Conservation (phyloP, 805 yeast genomes). For the Cyberlindnera mrakii region DNA sequence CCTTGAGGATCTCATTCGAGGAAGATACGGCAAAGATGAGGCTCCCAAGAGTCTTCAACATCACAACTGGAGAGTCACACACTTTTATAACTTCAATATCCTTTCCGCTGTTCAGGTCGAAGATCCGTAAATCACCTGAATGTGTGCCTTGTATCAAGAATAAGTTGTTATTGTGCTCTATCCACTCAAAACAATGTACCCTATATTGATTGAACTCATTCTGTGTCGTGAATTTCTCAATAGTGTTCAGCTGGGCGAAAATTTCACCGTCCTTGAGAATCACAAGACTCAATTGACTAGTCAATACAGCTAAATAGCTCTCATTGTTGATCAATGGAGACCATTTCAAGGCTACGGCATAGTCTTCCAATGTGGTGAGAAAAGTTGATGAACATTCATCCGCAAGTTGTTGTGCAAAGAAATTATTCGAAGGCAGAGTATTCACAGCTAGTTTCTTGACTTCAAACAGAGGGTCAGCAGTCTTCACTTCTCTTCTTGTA, state of each 20-base stretch:
- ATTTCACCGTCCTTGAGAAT: constrained; percentile 12
- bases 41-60: constrained; percentile 4
- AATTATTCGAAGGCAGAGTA: constrained; percentile 6
- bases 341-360: constrained; percentile 12
- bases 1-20: constrained; percentile 14
- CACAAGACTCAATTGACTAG: constrained; percentile 13
- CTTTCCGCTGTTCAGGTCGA: not conserved
- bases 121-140: constrained; percentile 13
- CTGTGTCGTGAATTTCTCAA: constrained; percentile 4
- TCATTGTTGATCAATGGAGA: constrained; percentile 18
- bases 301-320: constrained; percentile 16
- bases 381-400: constrained; percentile 18
- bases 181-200: constrained; percentile 19
- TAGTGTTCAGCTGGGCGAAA: constrained; percentile 11
- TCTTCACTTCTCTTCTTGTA: constrained; percentile 7
- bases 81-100: constrained; percentile 3
- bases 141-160: constrained; percentile 14
- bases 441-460: constrained; percentile 10
- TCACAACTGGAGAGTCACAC: constrained; percentile 8
- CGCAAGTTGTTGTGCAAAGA: constrained; percentile 6
- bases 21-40: constrained; percentile 11
- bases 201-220: constrained; percentile 11
- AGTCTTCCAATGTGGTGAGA: constrained; percentile 10
- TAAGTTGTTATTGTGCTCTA: constrained; percentile 1
- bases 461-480: constrained; percentile 14